Conservation (phyloP, 2,329 filamentous ascomycete genomes). For the Sclerotinia glacialis region DNA sequence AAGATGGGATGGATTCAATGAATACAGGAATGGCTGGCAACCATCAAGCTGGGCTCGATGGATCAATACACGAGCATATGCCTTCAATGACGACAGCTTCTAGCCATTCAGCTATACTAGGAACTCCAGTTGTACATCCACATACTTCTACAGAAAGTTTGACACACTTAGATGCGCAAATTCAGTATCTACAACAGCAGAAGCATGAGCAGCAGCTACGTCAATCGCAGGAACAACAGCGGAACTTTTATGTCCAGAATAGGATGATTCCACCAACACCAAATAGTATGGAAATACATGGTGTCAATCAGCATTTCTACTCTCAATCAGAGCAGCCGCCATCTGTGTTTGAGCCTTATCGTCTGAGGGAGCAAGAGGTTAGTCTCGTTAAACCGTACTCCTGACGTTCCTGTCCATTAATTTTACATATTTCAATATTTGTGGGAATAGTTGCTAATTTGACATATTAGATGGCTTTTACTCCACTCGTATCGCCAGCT, state of each 20-base stretch:
- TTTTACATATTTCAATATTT: background rate
- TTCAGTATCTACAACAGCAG: conserved; percentile 63
- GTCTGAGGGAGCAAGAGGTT: conserved; percentile 68
- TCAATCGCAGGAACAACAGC: conserved; percentile 48
- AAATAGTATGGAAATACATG: conserved; percentile 73
- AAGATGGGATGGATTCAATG: conserved; percentile 42
- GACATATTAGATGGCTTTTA: conserved; percentile 65
- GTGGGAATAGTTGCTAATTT: conserved; percentile 1
- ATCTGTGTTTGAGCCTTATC: conserved; percentile 58
- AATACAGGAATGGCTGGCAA: conserved; percentile 47
- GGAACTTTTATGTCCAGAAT: conserved; percentile 53
- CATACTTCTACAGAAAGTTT: conserved; percentile 52
- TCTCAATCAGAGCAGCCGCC: conserved; percentile 53
- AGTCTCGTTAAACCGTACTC: conserved; percentile 36
- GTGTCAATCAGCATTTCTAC: conserved; percentile 57
- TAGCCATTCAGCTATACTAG: conserved; percentile 46
- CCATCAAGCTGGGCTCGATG: conserved; percentile 35
- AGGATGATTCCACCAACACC: conserved; percentile 74
- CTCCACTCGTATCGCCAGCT: conserved; percentile 78
- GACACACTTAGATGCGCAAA: conserved; percentile 61
- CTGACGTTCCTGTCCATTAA: background rate
- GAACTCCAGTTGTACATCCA: conserved; percentile 42
- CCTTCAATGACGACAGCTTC: conserved; percentile 47
- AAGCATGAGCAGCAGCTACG: conserved; percentile 55
- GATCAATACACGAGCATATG: conserved; percentile 47